Evolutionary conservation across 2,329 filamentous ascomycete genomes (phyloP), one percentile per base, ranked within the genome.

Genomic region (Lachnellula hyalina): DNA sequence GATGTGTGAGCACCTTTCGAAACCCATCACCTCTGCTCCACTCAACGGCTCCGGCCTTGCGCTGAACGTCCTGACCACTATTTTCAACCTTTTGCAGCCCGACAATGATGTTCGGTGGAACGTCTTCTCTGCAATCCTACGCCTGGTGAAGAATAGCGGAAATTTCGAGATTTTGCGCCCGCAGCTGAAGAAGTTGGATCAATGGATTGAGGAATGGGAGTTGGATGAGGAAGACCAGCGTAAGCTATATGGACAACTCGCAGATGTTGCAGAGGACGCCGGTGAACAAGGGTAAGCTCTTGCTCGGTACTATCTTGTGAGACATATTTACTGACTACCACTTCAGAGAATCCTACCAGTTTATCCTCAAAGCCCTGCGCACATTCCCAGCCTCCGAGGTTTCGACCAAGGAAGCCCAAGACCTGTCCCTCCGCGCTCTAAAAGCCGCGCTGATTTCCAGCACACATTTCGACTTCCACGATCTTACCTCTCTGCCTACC

Each of bases 1-100:
- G 66, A 86, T 99, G 68, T 97, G 94, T 83, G 80, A 85, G 68
- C 93, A 95, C 76, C 89, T 99, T 69, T 84, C 84, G 63, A 87
- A 90, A 72, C 93, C 94, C 61, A 84, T 97, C 70, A 84, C 86
- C 59, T 89, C 89, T 59, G 96, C 93, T 49, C 89, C 91, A 52
- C 78, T 86, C 65, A 92, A 96, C 76, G 90, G 92, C 65, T 80
- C 87, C 60, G 87, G 88, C 49, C 83, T 99, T 62, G 90, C 91
- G 61, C 86, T 97, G 65, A 91, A 90, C 63, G 88, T 94, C 65
- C 83, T 99, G 65, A 91, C 90, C 70, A 96, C 92, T 66, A 85
- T 99, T 69, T 99, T 97, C 86, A 99, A 99, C 81, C 87, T 95
- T 63, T 82, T 97, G 64, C 76, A 85, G 64, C 76, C 85, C 58